Evolutionary conservation across 2,329 filamentous ascomycete genomes (phyloP).

Genomic region (Bertia moriformis): DNA sequence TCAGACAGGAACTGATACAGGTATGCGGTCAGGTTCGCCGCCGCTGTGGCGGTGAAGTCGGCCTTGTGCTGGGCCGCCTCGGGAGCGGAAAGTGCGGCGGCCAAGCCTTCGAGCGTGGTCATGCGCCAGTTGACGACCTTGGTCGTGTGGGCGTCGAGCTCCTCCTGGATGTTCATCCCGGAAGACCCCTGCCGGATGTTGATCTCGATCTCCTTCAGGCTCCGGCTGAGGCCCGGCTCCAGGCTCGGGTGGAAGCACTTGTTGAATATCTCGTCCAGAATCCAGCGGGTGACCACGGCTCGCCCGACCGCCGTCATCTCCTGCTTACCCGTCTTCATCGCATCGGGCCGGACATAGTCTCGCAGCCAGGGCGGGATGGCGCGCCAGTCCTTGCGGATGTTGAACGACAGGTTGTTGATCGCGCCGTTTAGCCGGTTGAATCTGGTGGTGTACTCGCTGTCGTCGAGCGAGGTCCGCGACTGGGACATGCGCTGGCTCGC

Average conservation of each 20-base stretch:
- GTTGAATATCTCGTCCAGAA: conserved; percentile 82
- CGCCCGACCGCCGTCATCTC: conserved; percentile 95
- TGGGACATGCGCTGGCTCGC: conserved; percentile 90
- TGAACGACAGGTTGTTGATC: conserved; percentile 88
- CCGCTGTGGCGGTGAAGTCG: conserved; percentile 56
- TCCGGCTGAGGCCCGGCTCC: conserved; percentile 58
- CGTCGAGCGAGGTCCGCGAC: conserved; percentile 84
- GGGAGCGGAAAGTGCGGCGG: conserved; percentile 50
- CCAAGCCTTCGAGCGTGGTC: conserved; percentile 81
- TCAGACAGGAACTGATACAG: conserved; percentile 63
- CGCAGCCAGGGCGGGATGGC: conserved; percentile 68
- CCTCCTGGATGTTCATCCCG: conserved; percentile 63
- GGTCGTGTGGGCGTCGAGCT: conserved; percentile 72
- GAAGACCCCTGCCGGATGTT: conserved; percentile 71
- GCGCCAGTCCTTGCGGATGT: conserved; percentile 89
- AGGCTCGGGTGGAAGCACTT: conserved; percentile 84
- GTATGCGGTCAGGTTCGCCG: conserved; percentile 51
- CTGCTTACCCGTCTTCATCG: conserved; percentile 74
- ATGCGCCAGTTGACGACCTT: conserved; percentile 90
- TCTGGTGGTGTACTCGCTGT: conserved; percentile 79
- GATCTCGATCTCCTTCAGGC: conserved; percentile 73
- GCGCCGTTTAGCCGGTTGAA: conserved; percentile 87
- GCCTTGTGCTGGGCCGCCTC: conserved; percentile 52
- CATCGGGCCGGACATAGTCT: conserved; percentile 69
- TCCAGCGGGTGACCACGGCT: conserved; percentile 75